A percentile compares a stretch with the other conserved stretches of the same genome.
These are phyloP conservation scores for Plasmodium blacklocki DNA, from an alignment of 169 alveolate species.

Conservation along the genomic window DNA sequence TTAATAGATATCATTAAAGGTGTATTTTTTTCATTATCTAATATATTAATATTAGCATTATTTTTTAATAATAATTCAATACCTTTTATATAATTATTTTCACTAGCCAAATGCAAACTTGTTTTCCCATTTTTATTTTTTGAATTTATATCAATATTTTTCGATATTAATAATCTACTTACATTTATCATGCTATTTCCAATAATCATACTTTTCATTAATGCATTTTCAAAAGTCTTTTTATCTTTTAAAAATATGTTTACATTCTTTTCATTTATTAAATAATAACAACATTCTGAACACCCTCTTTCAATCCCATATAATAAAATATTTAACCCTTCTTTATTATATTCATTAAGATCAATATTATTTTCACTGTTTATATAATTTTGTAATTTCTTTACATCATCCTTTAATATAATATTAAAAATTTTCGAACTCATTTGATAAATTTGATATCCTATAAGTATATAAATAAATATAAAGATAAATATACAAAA, in stretches of 20 bases:
- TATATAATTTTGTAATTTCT: slow-evolving; percentile 44
- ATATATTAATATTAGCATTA: slow-evolving; percentile 62
- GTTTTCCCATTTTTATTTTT: slow-evolving; percentile 75
- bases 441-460: slow-evolving; percentile 7
- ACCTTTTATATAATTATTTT: slow-evolving; percentile 71
- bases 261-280: slow-evolving; percentile 48
- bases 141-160: slow-evolving; percentile 46
- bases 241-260: slow-evolving; percentile 70
- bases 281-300: slow-evolving; percentile 46
- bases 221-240: slow-evolving; percentile 61
- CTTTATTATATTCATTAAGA: slow-evolving; percentile 48
- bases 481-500: too few species aligned
- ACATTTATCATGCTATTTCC: slow-evolving; percentile 53
- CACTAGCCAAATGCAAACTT: slow-evolving; percentile 75
- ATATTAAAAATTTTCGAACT: slow-evolving; percentile 46
- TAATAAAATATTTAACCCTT: slow-evolving; percentile 46
- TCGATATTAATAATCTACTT: slow-evolving; percentile 58
- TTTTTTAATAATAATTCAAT: slow-evolving; percentile 67
- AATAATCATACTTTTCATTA: slow-evolving; percentile 67
- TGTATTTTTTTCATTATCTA: slow-evolving; percentile 44
- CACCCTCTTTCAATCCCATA: slow-evolving; percentile 67
- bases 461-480: too few species aligned
- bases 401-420: slow-evolving; percentile 68
- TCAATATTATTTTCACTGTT: slow-evolving; percentile 20
- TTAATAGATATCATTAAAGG: slow-evolving; percentile 68